Base-by-base conservation (phyloP, 2,329 filamentous ascomycete genomes). In the Metarhizium brunneum region DNA sequence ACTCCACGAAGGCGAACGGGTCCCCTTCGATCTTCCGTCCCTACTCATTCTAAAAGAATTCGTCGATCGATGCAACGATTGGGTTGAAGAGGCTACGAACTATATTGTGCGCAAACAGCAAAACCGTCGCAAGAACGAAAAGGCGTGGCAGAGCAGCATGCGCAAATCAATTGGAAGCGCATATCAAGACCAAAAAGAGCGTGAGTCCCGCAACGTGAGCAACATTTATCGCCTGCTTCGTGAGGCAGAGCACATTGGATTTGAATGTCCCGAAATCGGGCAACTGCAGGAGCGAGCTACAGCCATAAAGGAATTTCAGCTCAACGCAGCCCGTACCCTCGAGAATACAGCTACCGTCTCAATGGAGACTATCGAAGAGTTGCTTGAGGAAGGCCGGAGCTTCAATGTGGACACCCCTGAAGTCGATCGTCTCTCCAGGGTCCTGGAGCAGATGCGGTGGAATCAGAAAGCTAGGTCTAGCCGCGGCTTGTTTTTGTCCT, bases 101-200 rank as follows among this genome's bases (percentile, higher is more conserved):
- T 99, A 95, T 76, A 96, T 92, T 66, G 92, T 94, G 57, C 88
- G 94, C 63, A 99, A 99, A 75, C 92, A 96, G 74, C 92, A 96
- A 72, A 95, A 95, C 67, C 88, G 94, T 60, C 90, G 92, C 59
- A 97, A 97, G 73, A 95, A 88, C 70, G 92, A 96, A 65, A 94
- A 90, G 67, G 83, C 82, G 48, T 94, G 88, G 84, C 88, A 90
- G 61, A 86, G 83, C 64, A 82, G 85, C 55, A 82, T 82, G 63
- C 79, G 85, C 52, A 92, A 88, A 70, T 86, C 85, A 53, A 83
- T 87, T 54, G 75, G 77, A 18, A 74, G 63, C 60, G 60, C 72
- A 2, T 69, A 66, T 29, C 65, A 76, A 68, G 92, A 96, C 65
- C 80, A 87, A 63, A 94, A 95, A 71, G 71, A 96, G 67, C 85